These are phyloP conservation scores for Kodamaea laetipori DNA, from an alignment of 805 yeast species.

Conservation along the genomic window DNA sequence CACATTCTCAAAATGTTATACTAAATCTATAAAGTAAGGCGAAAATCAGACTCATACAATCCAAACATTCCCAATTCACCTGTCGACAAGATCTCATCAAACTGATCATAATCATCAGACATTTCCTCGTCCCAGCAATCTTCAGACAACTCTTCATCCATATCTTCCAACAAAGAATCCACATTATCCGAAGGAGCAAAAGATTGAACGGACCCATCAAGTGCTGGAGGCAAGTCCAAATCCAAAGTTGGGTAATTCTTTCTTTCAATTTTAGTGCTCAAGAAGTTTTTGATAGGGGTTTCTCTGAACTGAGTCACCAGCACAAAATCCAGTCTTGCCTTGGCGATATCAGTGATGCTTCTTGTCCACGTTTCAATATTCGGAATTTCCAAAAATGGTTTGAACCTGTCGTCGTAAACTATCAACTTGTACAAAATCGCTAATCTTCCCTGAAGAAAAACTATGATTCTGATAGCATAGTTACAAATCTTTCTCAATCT, in stretches of 20 bases:
- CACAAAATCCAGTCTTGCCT: conserved; percentile 24
- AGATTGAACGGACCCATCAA: background rate
- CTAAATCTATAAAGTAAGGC: conserved; percentile 1
- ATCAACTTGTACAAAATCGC: conserved; percentile 30
- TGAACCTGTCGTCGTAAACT: conserved; percentile 25
- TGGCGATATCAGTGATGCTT: conserved; percentile 27
- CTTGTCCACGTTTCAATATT: conserved; percentile 30
- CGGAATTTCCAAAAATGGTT: conserved; percentile 19
- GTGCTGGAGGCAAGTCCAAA: background rate
- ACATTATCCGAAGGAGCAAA: background rate
- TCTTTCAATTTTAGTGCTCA: conserved; percentile 11
- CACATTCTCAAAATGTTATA: conserved; percentile 2
- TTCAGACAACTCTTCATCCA: background rate
- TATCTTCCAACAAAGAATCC: background rate
- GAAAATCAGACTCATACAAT: conserved; percentile 3
- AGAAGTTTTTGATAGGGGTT: conserved; percentile 21
- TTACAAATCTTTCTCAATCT: conserved; percentile 11
- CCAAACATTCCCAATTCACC: conserved; percentile 3
- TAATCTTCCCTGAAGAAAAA: conserved; percentile 33
- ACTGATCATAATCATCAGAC: conserved; percentile 10
- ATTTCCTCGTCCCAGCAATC: conserved; percentile 8
- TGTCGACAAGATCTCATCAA: conserved; percentile 6
- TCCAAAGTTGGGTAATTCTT: conserved; percentile 14
- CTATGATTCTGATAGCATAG: conserved; percentile 34
- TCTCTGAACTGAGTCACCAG: conserved; percentile 27